These are phyloP conservation scores for Phytophthora brassicae DNA, from an alignment of 352 stramenopile genomes.

Conservation along the genomic window DNA sequence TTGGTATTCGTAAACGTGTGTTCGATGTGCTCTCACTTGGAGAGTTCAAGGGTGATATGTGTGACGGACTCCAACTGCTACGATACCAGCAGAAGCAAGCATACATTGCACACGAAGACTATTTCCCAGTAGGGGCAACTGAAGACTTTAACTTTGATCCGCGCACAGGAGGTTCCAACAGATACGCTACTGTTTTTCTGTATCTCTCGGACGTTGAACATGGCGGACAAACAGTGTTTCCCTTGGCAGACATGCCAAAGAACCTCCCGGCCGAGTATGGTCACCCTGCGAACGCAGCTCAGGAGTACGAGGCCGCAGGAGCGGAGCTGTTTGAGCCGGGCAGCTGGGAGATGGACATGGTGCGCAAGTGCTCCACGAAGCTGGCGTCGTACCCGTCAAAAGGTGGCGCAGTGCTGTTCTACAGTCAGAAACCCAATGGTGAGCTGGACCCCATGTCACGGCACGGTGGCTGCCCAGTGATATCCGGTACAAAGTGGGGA, in stretches of 20 bases:
- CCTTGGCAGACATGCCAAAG: slow-evolving; percentile 68
- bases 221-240: slow-evolving; percentile 87
- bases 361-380: slow-evolving; percentile 75
- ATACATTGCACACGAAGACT: slow-evolving; percentile 95
- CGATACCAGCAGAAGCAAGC: slow-evolving; percentile 95
- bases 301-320: slow-evolving; percentile 44
- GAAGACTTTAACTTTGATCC: slow-evolving; percentile 78
- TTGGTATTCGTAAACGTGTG: slow-evolving; percentile 80
- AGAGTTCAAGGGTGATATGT: slow-evolving; percentile 89
- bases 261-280: slow-evolving; percentile 56
- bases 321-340: slow-evolving; percentile 61
- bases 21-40: slow-evolving; percentile 92
- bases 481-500: slow-evolving; percentile 95
- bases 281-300: slow-evolving; percentile 46
- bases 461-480: slow-evolving; percentile 95
- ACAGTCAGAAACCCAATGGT: slow-evolving; percentile 95
- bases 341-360: slow-evolving; percentile 79
- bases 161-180: slow-evolving; percentile 70
- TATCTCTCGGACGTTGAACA: slow-evolving; percentile 81
- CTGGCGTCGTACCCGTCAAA: slow-evolving; percentile 80
- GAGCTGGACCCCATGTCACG: slow-evolving; percentile 84
- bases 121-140: slow-evolving; percentile 74
- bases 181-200: slow-evolving; percentile 82
- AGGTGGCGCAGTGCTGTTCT: slow-evolving; percentile 96
- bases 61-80: slow-evolving; percentile 95